A percentile compares a stretch with the other conserved stretches of the same genome.
These are phyloP conservation scores for Lentinula detonsa DNA, from an alignment of 768 basidiomycete genomes.

Conservation along the genomic window DNA sequence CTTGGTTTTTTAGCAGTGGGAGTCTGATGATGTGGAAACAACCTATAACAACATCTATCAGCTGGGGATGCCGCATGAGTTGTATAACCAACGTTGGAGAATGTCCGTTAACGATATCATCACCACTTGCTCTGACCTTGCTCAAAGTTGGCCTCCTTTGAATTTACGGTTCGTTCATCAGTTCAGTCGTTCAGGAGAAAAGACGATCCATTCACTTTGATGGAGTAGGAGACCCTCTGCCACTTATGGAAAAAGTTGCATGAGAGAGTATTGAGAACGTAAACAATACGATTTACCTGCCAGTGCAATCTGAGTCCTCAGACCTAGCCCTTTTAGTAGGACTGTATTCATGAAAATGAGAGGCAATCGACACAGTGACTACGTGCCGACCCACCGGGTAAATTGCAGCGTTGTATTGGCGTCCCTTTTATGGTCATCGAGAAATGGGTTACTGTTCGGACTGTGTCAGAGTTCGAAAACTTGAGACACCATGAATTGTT, in stretches of 20 bases:
- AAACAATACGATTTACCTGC: not conserved
- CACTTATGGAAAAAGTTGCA: not conserved
- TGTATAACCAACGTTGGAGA: not conserved
- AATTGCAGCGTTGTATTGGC: constrained; percentile 1
- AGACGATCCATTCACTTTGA: not conserved
- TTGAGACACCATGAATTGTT: too few species aligned
- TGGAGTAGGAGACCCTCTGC: not conserved
- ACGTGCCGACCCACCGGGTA: not conserved
- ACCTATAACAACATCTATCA: not conserved
- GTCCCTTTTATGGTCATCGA: not conserved
- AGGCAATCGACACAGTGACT: not conserved
- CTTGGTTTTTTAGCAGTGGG: not conserved
- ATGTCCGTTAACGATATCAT: not conserved
- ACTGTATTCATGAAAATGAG: not conserved
- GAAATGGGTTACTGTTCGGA: not conserved
- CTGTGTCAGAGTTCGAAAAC: not conserved
- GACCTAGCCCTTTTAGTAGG: not conserved
- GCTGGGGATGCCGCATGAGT: not conserved
- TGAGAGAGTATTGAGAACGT: not conserved
- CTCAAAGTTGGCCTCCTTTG: not conserved
- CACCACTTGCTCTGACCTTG: not conserved
- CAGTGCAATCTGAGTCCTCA: not conserved
- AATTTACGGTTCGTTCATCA: not conserved
- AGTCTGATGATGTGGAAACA: not conserved
- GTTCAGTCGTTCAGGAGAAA: not conserved